Evolutionary conservation across 2,329 filamentous ascomycete species (phyloP).

Genomic region (Fusarium pilosicola): DNA sequence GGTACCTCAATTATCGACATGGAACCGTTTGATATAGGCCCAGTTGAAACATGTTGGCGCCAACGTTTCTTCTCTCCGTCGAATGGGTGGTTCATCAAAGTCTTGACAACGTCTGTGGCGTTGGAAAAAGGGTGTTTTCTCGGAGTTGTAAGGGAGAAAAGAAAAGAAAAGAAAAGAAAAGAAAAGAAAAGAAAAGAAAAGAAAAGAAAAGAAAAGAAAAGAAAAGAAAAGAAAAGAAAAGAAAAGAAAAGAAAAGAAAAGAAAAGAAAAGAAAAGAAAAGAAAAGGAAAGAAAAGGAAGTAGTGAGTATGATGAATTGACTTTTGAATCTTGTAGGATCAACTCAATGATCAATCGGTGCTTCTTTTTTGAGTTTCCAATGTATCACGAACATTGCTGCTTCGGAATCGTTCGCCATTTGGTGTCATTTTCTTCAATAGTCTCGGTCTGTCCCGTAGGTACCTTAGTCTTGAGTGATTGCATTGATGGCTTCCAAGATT

Average conservation of each 20-base stretch:
- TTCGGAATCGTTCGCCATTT: neutral
- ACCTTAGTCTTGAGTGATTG: slow-evolving; percentile 9
- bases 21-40: slow-evolving; percentile 15
- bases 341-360: neutral
- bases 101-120: slow-evolving; percentile 36
- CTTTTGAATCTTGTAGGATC: neutral
- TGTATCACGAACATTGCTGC: neutral
- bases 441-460: slow-evolving; percentile 22
- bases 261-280: slow-evolving; percentile 11
- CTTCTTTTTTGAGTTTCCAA: neutral
- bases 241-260: slow-evolving; percentile 16
- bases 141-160: slow-evolving; percentile 16
- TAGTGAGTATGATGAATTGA: neutral
- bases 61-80: slow-evolving; percentile 11
- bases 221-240: slow-evolving; percentile 19
- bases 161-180: slow-evolving; percentile 11
- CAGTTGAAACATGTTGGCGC: slow-evolving; percentile 7
- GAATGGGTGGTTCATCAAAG: neutral
- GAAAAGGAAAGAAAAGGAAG: no score
- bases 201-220: slow-evolving; percentile 11
- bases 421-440: neutral
- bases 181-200: slow-evolving; percentile 17
- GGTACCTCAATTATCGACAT: neutral
- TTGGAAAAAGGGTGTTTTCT: slow-evolving; percentile 7
- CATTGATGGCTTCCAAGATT: neutral